A percentile compares a stretch with the other conserved stretches of the same genome.
These are phyloP conservation scores for Phoenix roebelenii DNA, from an alignment of 176 grass and related monocot species.

Conservation along the genomic window DNA sequence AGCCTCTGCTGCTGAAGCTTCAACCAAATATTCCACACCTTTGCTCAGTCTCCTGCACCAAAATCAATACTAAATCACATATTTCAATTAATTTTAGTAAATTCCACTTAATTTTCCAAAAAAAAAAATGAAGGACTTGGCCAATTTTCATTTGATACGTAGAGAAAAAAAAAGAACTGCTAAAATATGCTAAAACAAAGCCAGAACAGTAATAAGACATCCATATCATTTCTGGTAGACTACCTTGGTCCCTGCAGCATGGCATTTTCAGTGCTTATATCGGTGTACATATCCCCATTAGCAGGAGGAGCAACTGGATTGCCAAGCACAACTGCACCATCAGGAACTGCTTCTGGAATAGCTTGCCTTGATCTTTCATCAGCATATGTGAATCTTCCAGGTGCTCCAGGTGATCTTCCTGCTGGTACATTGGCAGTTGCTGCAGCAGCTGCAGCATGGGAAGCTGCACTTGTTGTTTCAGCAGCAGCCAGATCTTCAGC, in stretches of 20 bases:
- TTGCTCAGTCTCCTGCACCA: slow-evolving; percentile 34
- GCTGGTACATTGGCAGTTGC: slow-evolving; percentile 42
- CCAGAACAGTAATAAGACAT: no score
- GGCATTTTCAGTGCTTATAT: slow-evolving; percentile 94
- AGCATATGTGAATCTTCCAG: slow-evolving; percentile 42
- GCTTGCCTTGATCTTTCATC: slow-evolving; percentile 58
- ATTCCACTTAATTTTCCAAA: background rate
- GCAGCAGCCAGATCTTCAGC: slow-evolving; percentile 93
- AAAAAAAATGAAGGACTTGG: no score
- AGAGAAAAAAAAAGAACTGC: background rate
- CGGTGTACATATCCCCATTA: slow-evolving; percentile 73
- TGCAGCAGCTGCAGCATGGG: slow-evolving; percentile 65
- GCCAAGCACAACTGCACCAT: slow-evolving; percentile 81
- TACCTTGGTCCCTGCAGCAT: slow-evolving; percentile 83
- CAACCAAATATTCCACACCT: slow-evolving; percentile 40
- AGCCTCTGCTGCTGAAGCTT: slow-evolving; percentile 52
- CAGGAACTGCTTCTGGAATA: slow-evolving; percentile 42
- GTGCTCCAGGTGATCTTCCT: slow-evolving; percentile 28
- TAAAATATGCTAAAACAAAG: no score
- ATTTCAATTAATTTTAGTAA: background rate
- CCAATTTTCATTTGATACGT: no score
- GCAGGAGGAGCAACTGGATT: slow-evolving; percentile 84
- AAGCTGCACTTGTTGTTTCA: slow-evolving; percentile 75
- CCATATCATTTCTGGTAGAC: slow-evolving; percentile 4
- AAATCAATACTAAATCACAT: slow-evolving; percentile 3